These are phyloP conservation scores for Ocimum tenuiflorum DNA, from an alignment of 257 asterid genomes.

Conservation along the genomic window DNA sequence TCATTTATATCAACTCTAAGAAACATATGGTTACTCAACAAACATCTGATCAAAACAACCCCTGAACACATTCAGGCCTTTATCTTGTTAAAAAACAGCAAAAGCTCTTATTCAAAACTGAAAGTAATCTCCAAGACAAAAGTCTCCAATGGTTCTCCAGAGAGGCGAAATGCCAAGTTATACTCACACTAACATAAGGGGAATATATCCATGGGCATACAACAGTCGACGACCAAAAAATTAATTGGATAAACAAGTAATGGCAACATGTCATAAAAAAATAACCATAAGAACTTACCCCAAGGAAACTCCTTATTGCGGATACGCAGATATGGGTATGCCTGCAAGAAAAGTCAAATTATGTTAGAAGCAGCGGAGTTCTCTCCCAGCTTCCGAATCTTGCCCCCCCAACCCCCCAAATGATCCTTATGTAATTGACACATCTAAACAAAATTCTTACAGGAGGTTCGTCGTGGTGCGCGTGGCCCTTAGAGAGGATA, in stretches of 20 bases:
- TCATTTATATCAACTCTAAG: background rate
- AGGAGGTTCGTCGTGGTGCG: constrained; percentile 62
- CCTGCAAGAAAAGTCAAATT: constrained; percentile 31
- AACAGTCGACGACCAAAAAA: background rate
- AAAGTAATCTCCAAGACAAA: background rate
- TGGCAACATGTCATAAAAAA: background rate
- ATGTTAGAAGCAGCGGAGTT: constrained; percentile 3
- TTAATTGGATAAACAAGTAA: background rate
- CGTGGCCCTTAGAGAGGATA: constrained; percentile 72
- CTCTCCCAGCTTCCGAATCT: background rate
- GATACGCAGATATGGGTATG: constrained; percentile 62
- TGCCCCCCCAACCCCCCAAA: too few relatives aligned
- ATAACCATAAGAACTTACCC: constrained; percentile 37
- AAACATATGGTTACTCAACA: background rate
- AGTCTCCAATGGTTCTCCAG: background rate
- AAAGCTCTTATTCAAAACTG: background rate
- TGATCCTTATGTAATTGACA: background rate
- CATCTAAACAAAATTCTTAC: constrained; percentile 34
- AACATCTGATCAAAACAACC: background rate
- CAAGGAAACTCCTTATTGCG: constrained; percentile 88
- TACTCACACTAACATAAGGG: background rate
- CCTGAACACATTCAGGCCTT: background rate
- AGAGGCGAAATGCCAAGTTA: background rate
- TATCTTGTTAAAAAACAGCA: background rate
- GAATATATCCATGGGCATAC: background rate